These are phyloP conservation scores for Tolypocladium sp. DNA, from an alignment of 2,329 filamentous ascomycete genomes.

Conservation along the genomic window DNA sequence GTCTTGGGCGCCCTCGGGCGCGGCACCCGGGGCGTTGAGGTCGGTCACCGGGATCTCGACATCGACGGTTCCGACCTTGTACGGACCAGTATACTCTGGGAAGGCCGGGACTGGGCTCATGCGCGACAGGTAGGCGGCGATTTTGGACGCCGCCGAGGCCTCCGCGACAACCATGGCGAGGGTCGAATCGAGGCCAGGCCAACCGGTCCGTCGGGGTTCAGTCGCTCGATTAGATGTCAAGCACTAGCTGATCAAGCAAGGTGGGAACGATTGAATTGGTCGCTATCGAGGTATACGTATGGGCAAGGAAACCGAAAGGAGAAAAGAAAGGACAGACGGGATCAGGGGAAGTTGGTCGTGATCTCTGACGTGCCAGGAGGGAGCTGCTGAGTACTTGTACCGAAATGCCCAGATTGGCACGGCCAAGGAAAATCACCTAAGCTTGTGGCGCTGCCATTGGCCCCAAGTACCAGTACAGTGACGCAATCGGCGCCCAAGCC, in stretches of 20 bases:
- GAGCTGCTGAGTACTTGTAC: not conserved
- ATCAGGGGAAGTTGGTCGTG: not conserved
- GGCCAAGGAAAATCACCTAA: not conserved
- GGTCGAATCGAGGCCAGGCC: not conserved
- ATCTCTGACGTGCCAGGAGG: not conserved
- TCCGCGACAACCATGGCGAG: conserved; percentile 9
- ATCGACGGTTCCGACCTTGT: conserved; percentile 71
- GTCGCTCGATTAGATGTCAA: not conserved
- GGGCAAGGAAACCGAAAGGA: not conserved
- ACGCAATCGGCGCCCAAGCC: not conserved
- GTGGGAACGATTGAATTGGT: not conserved
- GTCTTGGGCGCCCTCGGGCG: conserved; percentile 41
- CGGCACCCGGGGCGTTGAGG: conserved; percentile 42
- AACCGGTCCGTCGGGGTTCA: not conserved
- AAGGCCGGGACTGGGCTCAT: conserved; percentile 64
- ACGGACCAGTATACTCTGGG: conserved; percentile 66
- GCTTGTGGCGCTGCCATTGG: not conserved
- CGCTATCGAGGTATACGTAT: not conserved
- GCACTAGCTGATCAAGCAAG: not conserved
- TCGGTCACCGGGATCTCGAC: conserved; percentile 66
- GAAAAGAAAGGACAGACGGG: not conserved
- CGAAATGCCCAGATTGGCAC: not conserved
- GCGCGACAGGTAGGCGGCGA: conserved; percentile 39
- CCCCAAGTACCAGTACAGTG: not conserved
- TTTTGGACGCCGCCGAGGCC: conserved; percentile 21